Evolutionary conservation across 345 rosid species (phyloP).

Genomic region (Eucalyptus leucophloia): DNA sequence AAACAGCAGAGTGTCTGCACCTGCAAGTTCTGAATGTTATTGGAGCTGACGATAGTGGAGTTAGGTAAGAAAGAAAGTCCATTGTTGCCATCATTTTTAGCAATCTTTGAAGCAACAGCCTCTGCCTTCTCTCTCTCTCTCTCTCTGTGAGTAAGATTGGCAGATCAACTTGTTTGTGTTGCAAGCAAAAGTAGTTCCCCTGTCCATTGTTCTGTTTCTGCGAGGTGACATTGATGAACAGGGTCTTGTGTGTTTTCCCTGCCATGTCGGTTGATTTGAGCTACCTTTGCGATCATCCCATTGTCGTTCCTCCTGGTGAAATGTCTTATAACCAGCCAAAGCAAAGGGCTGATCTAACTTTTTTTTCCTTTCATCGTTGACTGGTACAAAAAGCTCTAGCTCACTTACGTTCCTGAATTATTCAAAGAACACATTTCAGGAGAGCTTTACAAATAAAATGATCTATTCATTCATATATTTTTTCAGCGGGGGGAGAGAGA

Average conservation of each 20-base stretch:
- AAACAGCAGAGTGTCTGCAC: background rate
- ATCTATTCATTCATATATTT: background rate
- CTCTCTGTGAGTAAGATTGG: background rate
- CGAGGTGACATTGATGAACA: background rate
- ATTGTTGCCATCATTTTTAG: slow-evolving; percentile 13
- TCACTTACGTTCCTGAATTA: background rate
- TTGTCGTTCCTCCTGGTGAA: background rate
- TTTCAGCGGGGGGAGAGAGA: background rate
- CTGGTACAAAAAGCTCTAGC: background rate
- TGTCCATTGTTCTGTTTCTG: background rate
- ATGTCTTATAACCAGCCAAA: background rate
- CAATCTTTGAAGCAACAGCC: slow-evolving; percentile 19
- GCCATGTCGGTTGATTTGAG: background rate
- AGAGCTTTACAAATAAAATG: background rate
- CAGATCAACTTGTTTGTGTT: background rate
- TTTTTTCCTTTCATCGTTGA: background rate
- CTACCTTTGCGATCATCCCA: background rate
- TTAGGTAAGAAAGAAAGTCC: slow-evolving; percentile 7
- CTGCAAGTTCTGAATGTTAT: background rate
- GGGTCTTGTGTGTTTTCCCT: background rate
- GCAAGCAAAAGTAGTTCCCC: background rate
- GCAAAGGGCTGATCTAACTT: background rate
- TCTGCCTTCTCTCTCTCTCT: background rate
- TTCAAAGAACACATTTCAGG: background rate
- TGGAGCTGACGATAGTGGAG: background rate